Conservation (phyloP, 106 monocot species). For the Dioscorea zingiberensis region DNA sequence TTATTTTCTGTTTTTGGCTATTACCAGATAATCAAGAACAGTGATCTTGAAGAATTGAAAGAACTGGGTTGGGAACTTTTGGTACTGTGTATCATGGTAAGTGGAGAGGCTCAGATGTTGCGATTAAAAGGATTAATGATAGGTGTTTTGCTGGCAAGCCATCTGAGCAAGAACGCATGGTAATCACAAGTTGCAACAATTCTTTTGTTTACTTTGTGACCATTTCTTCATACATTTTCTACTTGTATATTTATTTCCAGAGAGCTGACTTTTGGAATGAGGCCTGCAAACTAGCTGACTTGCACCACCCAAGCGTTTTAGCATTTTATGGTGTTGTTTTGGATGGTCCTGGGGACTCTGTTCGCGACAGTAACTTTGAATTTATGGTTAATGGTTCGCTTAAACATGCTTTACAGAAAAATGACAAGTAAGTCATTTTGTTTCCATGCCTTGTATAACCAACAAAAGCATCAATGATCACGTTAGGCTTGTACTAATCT, state of each 20-base stretch:
- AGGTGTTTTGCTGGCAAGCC: conserved; percentile 80
- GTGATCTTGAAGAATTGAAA: conserved; percentile 83
- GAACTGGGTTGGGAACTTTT: conserved; percentile 92
- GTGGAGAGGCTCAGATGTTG: conserved; percentile 97
- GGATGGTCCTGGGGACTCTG: conserved; percentile 70
- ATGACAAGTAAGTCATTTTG: conserved; percentile 50
- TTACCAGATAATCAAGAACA: conserved; percentile 79
- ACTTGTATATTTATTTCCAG: conserved; percentile 20
- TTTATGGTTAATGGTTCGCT: conserved; percentile 93
- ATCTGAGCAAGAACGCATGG: conserved; percentile 90
- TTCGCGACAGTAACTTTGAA: conserved; percentile 93
- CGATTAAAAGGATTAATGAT: conserved; percentile 92
- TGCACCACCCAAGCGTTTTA: conserved; percentile 92
- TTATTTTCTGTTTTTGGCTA: not conserved
- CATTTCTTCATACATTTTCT: no score
- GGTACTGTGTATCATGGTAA: conserved; percentile 96
- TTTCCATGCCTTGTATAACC: no score
- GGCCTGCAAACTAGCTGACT: conserved; percentile 78
- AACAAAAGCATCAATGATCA: no score
- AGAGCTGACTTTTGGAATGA: conserved; percentile 85
- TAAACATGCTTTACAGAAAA: conserved; percentile 60
- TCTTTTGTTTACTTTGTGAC: not conserved
- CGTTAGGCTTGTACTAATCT: no score
- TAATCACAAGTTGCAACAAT: conserved; percentile 10
- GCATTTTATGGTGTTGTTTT: conserved; percentile 93